A percentile compares a stretch with the other conserved stretches of the same genome.
These are phyloP conservation scores for Phyllosticta citriasiana DNA, from an alignment of 2,329 filamentous ascomycete genomes.

Conservation along the genomic window DNA sequence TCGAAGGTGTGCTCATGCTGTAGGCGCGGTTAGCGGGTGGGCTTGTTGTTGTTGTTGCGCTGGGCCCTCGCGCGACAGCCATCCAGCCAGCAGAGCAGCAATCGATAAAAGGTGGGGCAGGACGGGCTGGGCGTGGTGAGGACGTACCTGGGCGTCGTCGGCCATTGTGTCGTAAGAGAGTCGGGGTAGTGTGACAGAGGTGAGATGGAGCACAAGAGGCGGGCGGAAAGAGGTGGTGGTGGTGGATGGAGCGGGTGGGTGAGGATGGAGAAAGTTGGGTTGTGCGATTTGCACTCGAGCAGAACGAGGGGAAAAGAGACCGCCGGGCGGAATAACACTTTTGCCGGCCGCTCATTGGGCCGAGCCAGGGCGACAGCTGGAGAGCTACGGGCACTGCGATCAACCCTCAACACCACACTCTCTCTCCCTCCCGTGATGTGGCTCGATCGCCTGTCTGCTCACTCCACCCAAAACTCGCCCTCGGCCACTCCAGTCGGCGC, in stretches of 20 bases:
- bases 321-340: constrained; percentile 6
- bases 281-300: constrained; percentile 9
- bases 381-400: background rate
- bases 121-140: constrained; percentile 13
- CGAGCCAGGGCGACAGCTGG: background rate
- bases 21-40: constrained; percentile 15
- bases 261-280: constrained; percentile 9
- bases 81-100: constrained; percentile 4
- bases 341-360: constrained; percentile 5
- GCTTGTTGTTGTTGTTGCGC: background rate
- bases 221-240: constrained; percentile 12
- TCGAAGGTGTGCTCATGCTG: constrained; percentile 68
- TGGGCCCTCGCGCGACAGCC: constrained; percentile 19
- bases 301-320: constrained; percentile 9
- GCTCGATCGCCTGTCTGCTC: constrained; percentile 73
- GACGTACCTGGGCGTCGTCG: constrained; percentile 56
- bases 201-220: constrained; percentile 22
- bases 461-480: constrained; percentile 48
- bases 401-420: background rate
- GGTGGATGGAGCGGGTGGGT: constrained; percentile 10
- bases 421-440: constrained; percentile 51
- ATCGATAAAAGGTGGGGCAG: constrained; percentile 30
- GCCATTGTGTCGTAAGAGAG: constrained; percentile 48
- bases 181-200: constrained; percentile 21
- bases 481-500: constrained; percentile 39